Percentiles rank a stretch among this genome's conserved stretches.
phyloP scores from a whole-genome alignment of 2,329 filamentous ascomycete genomes.

The Stagonosporopsis tanaceti region DNA sequence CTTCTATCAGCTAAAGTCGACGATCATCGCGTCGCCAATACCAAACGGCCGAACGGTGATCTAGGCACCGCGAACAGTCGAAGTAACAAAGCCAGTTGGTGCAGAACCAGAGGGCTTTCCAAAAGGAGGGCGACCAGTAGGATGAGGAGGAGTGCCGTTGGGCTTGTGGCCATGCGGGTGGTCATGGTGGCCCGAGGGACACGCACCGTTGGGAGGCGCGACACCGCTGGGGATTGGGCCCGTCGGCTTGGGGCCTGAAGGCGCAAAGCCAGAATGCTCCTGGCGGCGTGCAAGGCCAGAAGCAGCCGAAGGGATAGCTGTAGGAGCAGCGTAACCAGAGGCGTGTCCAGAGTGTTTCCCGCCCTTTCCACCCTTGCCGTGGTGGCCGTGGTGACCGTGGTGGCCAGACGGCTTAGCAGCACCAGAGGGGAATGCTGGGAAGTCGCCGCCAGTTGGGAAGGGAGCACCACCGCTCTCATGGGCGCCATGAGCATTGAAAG shows the following conservation, averaged over 20 bases:
- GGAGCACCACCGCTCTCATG: slow-evolving; percentile 9
- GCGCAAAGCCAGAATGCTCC: not conserved
- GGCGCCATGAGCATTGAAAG: slow-evolving; percentile 1
- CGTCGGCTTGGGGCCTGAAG: slow-evolving; percentile 4
- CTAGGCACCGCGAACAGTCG: slow-evolving; percentile 11
- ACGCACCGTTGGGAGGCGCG: not conserved
- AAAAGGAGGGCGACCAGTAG: slow-evolving; percentile 5
- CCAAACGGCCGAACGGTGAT: not conserved
- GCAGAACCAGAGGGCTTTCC: slow-evolving; percentile 1
- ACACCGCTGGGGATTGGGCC: not conserved
- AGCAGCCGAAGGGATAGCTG: not conserved
- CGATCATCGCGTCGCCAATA: not conserved
- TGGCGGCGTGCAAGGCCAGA: slow-evolving; percentile 11
- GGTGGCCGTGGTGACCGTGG: slow-evolving; percentile 6
- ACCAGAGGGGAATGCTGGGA: slow-evolving; percentile 11
- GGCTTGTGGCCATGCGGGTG: not conserved
- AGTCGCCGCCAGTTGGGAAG: slow-evolving; percentile 3
- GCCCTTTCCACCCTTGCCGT: slow-evolving; percentile 7
- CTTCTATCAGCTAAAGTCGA: slow-evolving; percentile 1
- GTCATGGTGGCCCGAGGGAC: not conserved
- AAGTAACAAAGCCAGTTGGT: slow-evolving; percentile 13
- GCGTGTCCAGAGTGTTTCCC: not conserved
- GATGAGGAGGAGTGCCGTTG: slow-evolving; percentile 1
- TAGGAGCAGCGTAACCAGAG: not conserved
- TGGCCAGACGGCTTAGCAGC: slow-evolving; percentile 11